Evolutionary conservation across 2,329 filamentous ascomycete species (phyloP), one percentile per base, ranked within the genome.

Genomic region (Phyllosticta citrichinensis): DNA sequence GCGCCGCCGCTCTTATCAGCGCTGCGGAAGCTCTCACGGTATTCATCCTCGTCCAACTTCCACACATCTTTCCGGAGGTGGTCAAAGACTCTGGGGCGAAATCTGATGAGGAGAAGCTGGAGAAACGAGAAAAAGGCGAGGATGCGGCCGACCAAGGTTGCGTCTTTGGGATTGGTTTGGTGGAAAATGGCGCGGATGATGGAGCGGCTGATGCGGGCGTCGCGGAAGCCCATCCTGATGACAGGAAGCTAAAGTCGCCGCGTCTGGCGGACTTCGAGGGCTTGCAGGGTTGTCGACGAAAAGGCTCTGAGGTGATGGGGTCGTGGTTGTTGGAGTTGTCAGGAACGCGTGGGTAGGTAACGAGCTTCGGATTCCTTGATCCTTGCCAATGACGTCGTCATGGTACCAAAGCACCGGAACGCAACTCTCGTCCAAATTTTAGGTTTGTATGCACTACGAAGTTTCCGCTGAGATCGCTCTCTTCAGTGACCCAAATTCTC

Each of bases 91-190:
- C 76, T 74, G 2, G 75, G 72, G 8, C 77, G 73, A 64, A 78
- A 77, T 55, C 77, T 77, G 25, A 76, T 67, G 1, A 84, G 76
- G 1, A 73, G 70, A 4, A 84, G 74, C 57, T 77, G 73, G 68
- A 80, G 81, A 3, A 84, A 65, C 0, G 77, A 76, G 69, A 86
- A 85, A 65, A 86, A 81, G 20, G 78, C 72, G 24, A 82, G 64
- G 52, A 83, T 72, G 52, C 76, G 75, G 22, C 73, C 72, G 20
- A 83, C 69, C 0, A 76, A 66, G 20, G 65, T 63, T 12, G 65
- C 58, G 27, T 65, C 65, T 25, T 66, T 62, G 17, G 64, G 62
- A 12, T 66, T 58, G 24, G 65, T 65, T 30, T 66, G 62, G 20
- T 60, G 62, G 63, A 75, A 74, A 50, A 75, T 71, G 24, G 73